Evolutionary conservation across 768 basidiomycete genomes (phyloP).

Genomic region (Xerocomellus chrysenteron): DNA sequence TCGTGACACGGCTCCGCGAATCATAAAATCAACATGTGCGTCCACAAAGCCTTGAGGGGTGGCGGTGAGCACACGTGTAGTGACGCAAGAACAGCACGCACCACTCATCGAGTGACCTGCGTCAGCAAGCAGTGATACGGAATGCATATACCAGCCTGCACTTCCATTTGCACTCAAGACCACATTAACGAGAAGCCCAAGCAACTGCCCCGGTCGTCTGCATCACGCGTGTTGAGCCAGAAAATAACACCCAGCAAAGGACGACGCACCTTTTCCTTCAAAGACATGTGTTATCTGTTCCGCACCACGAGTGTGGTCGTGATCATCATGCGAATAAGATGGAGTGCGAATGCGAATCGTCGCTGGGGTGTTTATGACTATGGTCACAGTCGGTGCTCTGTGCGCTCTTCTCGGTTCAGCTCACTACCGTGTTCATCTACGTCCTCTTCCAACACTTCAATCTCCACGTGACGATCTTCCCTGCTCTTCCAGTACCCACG

Average conservation of each 20-base stretch:
- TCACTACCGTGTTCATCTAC: too few species aligned
- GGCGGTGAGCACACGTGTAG: constrained; percentile 7
- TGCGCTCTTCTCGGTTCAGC: constrained; percentile 7
- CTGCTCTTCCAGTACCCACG: constrained; percentile 88
- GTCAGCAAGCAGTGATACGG: constrained; percentile 87
- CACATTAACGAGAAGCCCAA: constrained; percentile 83
- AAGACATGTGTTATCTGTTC: constrained; percentile 69
- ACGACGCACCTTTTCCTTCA: constrained; percentile 56
- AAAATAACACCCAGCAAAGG: not conserved
- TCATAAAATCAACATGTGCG: too few species aligned
- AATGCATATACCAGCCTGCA: constrained; percentile 90
- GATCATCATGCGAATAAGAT: constrained; percentile 64
- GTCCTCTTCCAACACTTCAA: constrained; percentile 82
- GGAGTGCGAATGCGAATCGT: constrained; percentile 58
- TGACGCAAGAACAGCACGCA: constrained; percentile 35
- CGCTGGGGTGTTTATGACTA: constrained; percentile 28
- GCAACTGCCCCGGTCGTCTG: constrained; percentile 79
- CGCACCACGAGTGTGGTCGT: constrained; percentile 57
- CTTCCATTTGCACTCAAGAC: constrained; percentile 79
- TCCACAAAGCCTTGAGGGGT: constrained; percentile 1
- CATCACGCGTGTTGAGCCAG: not conserved
- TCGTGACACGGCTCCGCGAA: too few species aligned
- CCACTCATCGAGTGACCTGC: constrained; percentile 90
- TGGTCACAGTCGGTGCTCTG: constrained; percentile 37
- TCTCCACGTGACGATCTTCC: constrained; percentile 60